Evolutionary conservation across 1,139 yeast species (phyloP), one percentile per base, ranked within the genome.

Genomic region (Kodamaea arcana): DNA sequence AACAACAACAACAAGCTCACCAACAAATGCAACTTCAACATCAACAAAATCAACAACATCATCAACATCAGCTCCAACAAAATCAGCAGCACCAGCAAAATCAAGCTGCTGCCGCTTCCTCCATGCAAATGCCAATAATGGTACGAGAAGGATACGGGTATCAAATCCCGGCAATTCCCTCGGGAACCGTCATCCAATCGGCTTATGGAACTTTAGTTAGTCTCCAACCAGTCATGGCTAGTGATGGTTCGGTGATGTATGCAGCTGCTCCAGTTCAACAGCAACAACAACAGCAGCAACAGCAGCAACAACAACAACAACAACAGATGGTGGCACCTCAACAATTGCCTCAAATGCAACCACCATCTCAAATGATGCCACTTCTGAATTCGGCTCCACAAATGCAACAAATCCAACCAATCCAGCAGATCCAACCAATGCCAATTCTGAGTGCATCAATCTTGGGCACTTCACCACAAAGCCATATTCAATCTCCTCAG

Each of bases 161-260:
- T 36, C 48, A 36, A 28, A 37, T 38, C 43, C 37, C 33, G 21
- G 36, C 28, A 8, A 25, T 45, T 13, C 44, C 47, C 8, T 34
- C 48, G 27, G 31, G 51, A 22, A 38, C 54, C 15, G 48, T 55
- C 29, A 42, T 60, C 67, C 28, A 60, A 33, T 54, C 64, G 5
- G 65, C 65, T 6, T 64, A 60, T 42, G 68, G 67, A 1, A 64
- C 67, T 7, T 40, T 65, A 29, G 65, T 66, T 2, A 58, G 61
- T 24, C 43, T 64, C 15, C 68, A 62, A 39, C 64, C 68, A 2
- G 48, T 56, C 28, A 43, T 50, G 4, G 45, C 48, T 27, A 39
- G 42, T 17, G 48, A 50, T 39, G 54, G 44, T 37, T 46, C 35
- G 38, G 50, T 45, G 11, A 43, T 46, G 23, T 47, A 42, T 23